Conservation (phyloP, 2,329 filamentous ascomycete genomes). For the Colletotrichum siamense region DNA sequence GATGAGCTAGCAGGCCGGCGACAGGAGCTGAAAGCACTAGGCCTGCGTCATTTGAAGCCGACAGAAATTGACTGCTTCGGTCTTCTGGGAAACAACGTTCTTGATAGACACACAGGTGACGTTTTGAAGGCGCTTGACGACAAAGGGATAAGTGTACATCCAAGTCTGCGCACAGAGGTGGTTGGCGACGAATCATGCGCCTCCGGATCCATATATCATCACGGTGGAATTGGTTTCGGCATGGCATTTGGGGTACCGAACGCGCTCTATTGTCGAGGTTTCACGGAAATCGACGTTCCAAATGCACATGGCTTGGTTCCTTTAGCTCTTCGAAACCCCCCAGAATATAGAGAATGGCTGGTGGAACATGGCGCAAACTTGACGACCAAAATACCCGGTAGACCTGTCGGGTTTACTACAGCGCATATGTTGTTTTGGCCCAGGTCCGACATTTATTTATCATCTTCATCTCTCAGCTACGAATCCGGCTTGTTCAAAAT, state of each 20-base stretch:
- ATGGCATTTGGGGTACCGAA: neutral
- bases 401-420: neutral
- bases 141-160: neutral
- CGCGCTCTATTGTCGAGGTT: neutral
- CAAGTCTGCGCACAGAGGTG: neutral
- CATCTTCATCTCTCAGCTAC: accelerated
- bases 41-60: neutral
- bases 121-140: neutral
- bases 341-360: neutral
- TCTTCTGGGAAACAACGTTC: neutral
- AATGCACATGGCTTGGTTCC: accelerated
- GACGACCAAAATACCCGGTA: neutral
- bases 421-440: neutral
- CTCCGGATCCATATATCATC: neutral
- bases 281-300: neutral
- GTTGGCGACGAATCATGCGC: accelerated
- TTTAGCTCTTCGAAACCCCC: neutral
- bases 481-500: accelerated
- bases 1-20: neutral
- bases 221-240: accelerated
- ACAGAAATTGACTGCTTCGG: neutral
- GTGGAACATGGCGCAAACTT: neutral
- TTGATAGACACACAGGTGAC: neutral
- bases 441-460: too few species aligned
- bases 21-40: neutral